Evolutionary conservation across 805 yeast genomes (phyloP).

Genomic region (Yarrowia sp.): DNA sequence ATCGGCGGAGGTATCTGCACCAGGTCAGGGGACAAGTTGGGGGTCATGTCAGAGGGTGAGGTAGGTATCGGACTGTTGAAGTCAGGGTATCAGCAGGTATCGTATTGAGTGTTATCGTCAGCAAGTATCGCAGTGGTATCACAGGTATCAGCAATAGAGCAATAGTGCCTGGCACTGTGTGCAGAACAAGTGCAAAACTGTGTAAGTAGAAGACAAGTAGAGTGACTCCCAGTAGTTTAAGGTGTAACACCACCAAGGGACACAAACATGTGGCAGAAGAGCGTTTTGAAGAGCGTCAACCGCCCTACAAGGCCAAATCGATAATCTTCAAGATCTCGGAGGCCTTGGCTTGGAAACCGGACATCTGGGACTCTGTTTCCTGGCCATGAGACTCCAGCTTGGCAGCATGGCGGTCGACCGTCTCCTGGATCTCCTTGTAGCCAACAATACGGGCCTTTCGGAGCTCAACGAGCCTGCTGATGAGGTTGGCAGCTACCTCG

Average conservation of each 20-base stretch:
- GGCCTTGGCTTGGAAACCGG: conserved; percentile 36
- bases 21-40: conserved; percentile 5
- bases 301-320: conserved; percentile 8
- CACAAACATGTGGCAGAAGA: not conserved
- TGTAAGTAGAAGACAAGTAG: not conserved
- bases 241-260: not conserved
- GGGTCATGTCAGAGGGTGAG: not conserved
- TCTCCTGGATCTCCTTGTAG: conserved; percentile 48
- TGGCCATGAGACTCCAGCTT: conserved; percentile 29
- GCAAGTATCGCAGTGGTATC: not conserved
- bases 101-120: not conserved
- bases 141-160: conserved; percentile 7
- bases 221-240: no score
- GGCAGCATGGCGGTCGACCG: conserved; percentile 15
- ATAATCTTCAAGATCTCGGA: conserved; percentile 28
- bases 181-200: conserved; percentile 6
- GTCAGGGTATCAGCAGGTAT: not conserved
- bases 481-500: conserved; percentile 7
- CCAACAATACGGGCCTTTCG: conserved; percentile 50
- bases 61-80: not conserved
- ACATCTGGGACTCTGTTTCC: conserved; percentile 28
- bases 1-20: conserved; percentile 32
- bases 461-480: conserved; percentile 49
- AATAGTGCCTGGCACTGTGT: not conserved
- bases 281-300: no score